Base-by-base conservation (phyloP, 768 basidiomycete genomes). In the Suillus spraguei region DNA sequence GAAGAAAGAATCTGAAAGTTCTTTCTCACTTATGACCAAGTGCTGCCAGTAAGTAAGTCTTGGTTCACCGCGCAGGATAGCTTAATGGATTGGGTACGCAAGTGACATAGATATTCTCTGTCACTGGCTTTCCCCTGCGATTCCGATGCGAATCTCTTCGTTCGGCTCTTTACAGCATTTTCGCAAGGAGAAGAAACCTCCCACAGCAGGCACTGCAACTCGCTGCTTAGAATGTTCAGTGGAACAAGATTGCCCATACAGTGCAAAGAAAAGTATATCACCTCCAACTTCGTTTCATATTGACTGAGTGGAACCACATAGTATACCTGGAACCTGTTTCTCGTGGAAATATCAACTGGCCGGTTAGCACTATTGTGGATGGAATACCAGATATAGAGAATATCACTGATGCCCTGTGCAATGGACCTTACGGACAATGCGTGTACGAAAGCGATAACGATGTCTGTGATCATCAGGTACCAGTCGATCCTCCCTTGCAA, bases 81-180 rank as follows among this genome's bases (percentile, higher is more conserved):
- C 36, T 39, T 36, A 61, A 49, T 63, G 64, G 58, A 63, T 62
- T 32, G 35, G 22, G 39, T 32, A 14, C 49, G 63, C 13, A 70
- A 95, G 94, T 70, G 94, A 96, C 72, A 88, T 96, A 63, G 94
- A 95, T 68, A 81, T 95, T 50, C 75, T 94, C 20, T 92, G 90
- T 68, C 84, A 89, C 70, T 94, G 89, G 87, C 78, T 94, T 61
- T 79, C 83, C 4, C 89, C 91, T 3, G 82, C 83, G 1, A 80
- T 74, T 0, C 91, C 92, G 1, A 74, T 81, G 5, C 85, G 85
- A 52, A 86, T 95, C 20, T 92, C 94, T 0, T 93, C 93, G 0
- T 96, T 96, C 72, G 94, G 94, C 20, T 93, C 92, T 13, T 79
- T 96, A 42, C 83, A 86, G 50, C 94, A 95, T 70, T 95, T 95